Evolutionary conservation across 129 eudicot genomes (phyloP), one percentile per base, ranked within the genome.

Genomic region (Chrysanthemum seticuspe): DNA sequence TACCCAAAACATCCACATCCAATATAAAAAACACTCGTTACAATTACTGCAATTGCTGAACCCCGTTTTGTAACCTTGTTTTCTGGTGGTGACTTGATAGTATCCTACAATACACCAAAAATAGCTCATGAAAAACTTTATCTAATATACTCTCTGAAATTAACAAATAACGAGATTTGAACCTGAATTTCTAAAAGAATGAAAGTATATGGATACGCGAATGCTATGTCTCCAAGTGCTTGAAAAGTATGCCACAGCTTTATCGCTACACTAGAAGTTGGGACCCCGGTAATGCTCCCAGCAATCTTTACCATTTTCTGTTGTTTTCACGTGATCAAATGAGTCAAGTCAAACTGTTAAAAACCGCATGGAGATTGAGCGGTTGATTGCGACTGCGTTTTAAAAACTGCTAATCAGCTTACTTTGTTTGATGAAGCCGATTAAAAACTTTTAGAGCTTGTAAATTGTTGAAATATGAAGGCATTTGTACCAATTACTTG

Each of bases 181-280:
- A 92, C 97, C 89, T 92, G 98, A 23, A 92, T 92, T 69, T 92
- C 98, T n/a, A 92, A 55, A 31, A 92, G 86, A 65, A 92, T 73
- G 49, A 79, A 84, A n/a, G 96, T 82, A 31, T 83, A 92, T 0
- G 88, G 83, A 57, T 89, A 92, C 21, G 98, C 95, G 57, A 89
- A 92, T 6, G 98, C 98, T 29, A 92, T 92, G 75, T 85, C 88
- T 25, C 96, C 96, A 23, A 92, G 81, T 61, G 98, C 96, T 73
- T 80, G 74, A 65, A 89, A 92, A 72, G 82, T 78, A 74, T 83
- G 63, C 91, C 95, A 92, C 31, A 75, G 45, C 85, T 87, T 92
- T 0, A 85, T 85, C 56, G 96, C 74, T 45, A 86, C 62, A 67
- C 77, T 68, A n/a, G 67, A 45, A 0, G 81, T 83, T 5, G 85